Evolutionary conservation across 768 basidiomycete genomes (phyloP).

Genomic region (Rhodotorula diobovata): DNA sequence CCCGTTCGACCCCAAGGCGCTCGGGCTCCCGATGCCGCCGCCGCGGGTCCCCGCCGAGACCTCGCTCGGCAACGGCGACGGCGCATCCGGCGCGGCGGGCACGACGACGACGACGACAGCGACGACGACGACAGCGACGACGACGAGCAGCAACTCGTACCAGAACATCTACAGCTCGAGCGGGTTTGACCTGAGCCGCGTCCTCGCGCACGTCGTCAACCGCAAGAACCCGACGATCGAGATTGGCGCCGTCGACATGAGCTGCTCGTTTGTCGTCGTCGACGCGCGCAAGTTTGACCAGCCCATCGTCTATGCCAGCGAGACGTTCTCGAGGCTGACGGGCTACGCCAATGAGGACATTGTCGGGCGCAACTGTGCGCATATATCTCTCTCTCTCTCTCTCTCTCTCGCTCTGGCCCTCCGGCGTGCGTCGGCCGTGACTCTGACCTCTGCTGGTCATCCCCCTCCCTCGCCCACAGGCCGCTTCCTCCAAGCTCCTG

Average conservation of each 20-base stretch:
- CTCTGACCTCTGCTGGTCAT: not conserved
- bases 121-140: no score
- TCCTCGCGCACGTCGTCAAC: conserved; percentile 70
- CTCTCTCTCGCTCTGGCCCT: no score
- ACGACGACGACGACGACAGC: no score
- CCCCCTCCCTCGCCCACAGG: conserved; percentile 4
- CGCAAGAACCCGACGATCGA: conserved; percentile 68
- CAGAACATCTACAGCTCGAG: conserved; percentile 69
- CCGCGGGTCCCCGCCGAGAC: no score
- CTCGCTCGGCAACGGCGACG: no score
- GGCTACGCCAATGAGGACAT: conserved; percentile 58
- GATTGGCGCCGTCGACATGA: conserved; percentile 86
- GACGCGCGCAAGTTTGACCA: conserved; percentile 75
- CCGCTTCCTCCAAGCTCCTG: conserved; percentile 79
- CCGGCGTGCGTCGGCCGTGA: no score
- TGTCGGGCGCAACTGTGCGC: conserved; percentile 73
- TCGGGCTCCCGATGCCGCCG: conserved; percentile 27
- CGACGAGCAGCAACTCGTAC: conserved; percentile 4
- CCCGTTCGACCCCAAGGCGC: conserved; percentile 35
- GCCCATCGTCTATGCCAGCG: conserved; percentile 87
- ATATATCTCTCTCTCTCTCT: not conserved
- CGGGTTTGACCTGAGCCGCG: conserved; percentile 81
- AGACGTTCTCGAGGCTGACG: conserved; percentile 62
- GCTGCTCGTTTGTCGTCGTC: conserved; percentile 84
- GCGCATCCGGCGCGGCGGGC: no score